These are phyloP conservation scores for Coniophora puteana DNA, from an alignment of 1,284 basidiomycete species.

Conservation along the genomic window DNA sequence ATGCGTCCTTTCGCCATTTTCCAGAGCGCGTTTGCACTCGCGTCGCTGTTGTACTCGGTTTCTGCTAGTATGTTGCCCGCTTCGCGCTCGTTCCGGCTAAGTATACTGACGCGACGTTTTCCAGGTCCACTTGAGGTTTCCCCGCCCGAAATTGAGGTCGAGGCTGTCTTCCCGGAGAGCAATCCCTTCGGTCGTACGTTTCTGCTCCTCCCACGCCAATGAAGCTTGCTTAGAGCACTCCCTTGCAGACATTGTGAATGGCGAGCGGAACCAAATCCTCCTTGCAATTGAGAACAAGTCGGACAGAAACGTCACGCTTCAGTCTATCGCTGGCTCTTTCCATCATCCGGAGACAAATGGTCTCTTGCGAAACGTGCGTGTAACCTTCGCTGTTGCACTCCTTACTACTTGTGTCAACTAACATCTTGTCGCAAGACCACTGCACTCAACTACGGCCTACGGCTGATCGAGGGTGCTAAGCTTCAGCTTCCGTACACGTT, in stretches of 20 bases:
- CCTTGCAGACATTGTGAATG: slow-evolving; percentile 76
- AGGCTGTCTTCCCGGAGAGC: slow-evolving; percentile 68
- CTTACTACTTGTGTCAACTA: too few species aligned
- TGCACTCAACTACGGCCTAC: slow-evolving; percentile 55
- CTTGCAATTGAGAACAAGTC: slow-evolving; percentile 76
- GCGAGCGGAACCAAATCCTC: slow-evolving; percentile 72
- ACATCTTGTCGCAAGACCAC: slow-evolving; percentile 51
- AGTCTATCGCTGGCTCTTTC: slow-evolving; percentile 69
- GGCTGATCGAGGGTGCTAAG: slow-evolving; percentile 61
- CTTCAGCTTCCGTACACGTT: slow-evolving; percentile 74
- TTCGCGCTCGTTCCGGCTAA: too few species aligned
- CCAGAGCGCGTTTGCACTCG: too few species aligned
- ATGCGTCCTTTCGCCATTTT: too few species aligned
- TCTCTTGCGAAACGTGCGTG: slow-evolving; percentile 72
- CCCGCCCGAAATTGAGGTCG: slow-evolving; percentile 52
- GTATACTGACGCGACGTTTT: too few species aligned
- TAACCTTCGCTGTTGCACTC: not conserved
- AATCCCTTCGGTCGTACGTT: slow-evolving; percentile 83
- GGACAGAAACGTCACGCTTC: slow-evolving; percentile 70
- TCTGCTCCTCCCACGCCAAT: slow-evolving; percentile 1
- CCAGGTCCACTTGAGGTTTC: too few species aligned
- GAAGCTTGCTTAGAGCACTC: slow-evolving; percentile 12
- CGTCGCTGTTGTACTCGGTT: too few species aligned
- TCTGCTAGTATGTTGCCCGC: too few species aligned
- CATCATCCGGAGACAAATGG: slow-evolving; percentile 63